phyloP scores from a whole-genome alignment of 768 basidiomycete genomes.

The Phlegmacium glaucopus region DNA sequence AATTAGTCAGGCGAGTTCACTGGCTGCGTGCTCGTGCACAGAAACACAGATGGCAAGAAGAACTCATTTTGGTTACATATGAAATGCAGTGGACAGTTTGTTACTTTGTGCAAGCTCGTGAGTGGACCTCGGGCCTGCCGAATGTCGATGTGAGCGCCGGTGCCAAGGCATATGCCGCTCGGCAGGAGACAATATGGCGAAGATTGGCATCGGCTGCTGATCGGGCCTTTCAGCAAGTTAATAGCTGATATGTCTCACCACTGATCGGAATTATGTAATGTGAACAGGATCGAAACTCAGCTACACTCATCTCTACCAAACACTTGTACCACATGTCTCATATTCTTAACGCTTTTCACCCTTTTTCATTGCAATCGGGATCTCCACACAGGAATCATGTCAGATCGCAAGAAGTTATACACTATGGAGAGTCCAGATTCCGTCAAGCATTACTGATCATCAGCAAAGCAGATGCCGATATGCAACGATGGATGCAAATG shows the following conservation, averaged over 20 bases:
- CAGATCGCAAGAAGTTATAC: neutral
- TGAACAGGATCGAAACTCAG: neutral
- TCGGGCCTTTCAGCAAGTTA: neutral
- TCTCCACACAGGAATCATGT: neutral
- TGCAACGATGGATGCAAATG: no score
- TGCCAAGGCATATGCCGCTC: neutral
- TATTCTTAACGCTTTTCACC: neutral
- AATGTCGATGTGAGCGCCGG: neutral
- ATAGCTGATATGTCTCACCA: neutral
- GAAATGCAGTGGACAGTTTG: neutral
- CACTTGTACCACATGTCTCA: neutral
- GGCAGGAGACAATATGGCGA: no score
- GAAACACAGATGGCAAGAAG: neutral
- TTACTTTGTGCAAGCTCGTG: neutral
- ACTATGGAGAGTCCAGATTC: no score
- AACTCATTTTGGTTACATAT: neutral
- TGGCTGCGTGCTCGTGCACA: neutral
- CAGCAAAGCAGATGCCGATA: no score
- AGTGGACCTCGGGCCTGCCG: neutral
- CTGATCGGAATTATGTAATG: neutral
- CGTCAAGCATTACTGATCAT: no score
- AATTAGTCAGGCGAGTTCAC: neutral
- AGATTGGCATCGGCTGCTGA: neutral
- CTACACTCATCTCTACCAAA: neutral
- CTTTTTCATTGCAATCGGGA: neutral